phyloP scores from a whole-genome alignment of 306 rosid genomes.

The Sindora glabra region DNA sequence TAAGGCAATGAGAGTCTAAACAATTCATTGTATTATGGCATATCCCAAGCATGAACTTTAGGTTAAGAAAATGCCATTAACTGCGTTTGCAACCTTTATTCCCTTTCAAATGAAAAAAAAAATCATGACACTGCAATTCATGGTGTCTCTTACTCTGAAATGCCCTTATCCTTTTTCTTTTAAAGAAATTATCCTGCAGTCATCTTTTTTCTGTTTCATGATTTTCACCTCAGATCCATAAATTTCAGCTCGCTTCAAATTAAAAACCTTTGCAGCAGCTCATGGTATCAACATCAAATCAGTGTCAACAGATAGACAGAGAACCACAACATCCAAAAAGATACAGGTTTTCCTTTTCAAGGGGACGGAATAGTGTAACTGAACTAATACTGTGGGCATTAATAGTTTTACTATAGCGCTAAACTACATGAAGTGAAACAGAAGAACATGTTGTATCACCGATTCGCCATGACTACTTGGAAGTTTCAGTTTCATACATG shows the following conservation, averaged over 20 bases:
- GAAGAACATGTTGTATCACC: conserved; percentile 16
- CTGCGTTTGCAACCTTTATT: too few species aligned
- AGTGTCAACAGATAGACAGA: conserved; percentile 6
- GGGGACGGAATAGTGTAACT: too few species aligned
- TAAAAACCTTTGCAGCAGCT: conserved; percentile 11
- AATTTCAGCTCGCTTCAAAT: conserved; percentile 16
- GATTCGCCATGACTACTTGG: too few species aligned
- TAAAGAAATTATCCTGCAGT: neutral
- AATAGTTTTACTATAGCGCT: neutral
- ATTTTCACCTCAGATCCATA: conserved; percentile 18
- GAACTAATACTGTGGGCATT: neutral
- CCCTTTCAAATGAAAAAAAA: too few species aligned
- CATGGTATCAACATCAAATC: conserved; percentile 16
- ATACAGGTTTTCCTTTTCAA: too few species aligned
- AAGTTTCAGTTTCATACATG: too few species aligned
- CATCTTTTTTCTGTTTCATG: neutral
- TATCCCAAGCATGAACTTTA: too few species aligned
- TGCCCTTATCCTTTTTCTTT: conserved; percentile 14
- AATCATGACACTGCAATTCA: too few species aligned
- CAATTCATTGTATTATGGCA: neutral
- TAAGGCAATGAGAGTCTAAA: conserved; percentile 8
- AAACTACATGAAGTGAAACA: neutral
- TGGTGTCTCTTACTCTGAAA: conserved; percentile 15
- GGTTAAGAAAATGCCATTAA: too few species aligned
- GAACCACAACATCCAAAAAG: conserved; percentile 1